phyloP scores from a whole-genome alignment of 352 stramenopile genomes.

The Plasmopara viticola region DNA sequence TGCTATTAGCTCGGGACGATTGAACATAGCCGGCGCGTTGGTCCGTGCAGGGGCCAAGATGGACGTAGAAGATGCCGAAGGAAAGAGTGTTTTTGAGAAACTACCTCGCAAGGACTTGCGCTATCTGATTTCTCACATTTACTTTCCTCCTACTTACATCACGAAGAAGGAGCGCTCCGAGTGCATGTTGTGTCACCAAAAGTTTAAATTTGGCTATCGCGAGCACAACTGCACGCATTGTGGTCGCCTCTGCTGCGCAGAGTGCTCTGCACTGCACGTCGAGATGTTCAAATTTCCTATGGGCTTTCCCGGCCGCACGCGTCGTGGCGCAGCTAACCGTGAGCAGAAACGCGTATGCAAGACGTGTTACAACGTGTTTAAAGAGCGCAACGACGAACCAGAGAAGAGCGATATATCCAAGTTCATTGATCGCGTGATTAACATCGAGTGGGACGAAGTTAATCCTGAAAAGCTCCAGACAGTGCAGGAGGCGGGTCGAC shows the following conservation, averaged over 20 bases:
- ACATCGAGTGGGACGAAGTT: constrained; percentile 86
- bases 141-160: constrained; percentile 85
- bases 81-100: constrained; percentile 83
- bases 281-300: constrained; percentile 81
- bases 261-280: constrained; percentile 57
- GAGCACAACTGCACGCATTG: constrained; percentile 87
- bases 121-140: constrained; percentile 74
- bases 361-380: constrained; percentile 82
- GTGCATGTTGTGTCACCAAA: constrained; percentile 84
- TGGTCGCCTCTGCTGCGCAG: constrained; percentile 63
- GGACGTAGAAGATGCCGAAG: constrained; percentile 80
- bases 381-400: constrained; percentile 64
- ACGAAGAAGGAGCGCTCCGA: constrained; percentile 75
- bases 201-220: constrained; percentile 80
- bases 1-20: constrained; percentile 46
- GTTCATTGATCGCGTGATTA: constrained; percentile 78
- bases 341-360: constrained; percentile 81
- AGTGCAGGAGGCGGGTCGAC: constrained; percentile 39
- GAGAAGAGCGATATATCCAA: constrained; percentile 52
- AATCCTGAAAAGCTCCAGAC: constrained; percentile 79
- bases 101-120: constrained; percentile 63
- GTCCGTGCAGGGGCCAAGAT: constrained; percentile 81
- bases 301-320: constrained; percentile 72
- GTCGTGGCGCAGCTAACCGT: constrained; percentile 48
- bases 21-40: constrained; percentile 75